Evolutionary conservation across 1,139 yeast species (phyloP).

Genomic region (Sugiyamaella neomexicana): DNA sequence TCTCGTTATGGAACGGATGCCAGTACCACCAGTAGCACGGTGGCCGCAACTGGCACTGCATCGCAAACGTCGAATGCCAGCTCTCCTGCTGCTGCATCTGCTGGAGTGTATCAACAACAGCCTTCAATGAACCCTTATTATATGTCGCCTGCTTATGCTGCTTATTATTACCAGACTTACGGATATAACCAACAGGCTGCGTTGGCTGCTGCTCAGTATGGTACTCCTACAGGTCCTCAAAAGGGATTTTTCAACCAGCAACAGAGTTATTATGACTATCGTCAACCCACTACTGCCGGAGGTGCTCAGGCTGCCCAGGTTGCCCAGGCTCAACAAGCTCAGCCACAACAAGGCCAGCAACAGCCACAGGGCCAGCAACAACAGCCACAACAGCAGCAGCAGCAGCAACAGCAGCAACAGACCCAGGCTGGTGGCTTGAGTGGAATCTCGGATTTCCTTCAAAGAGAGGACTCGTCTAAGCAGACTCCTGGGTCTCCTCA

Average conservation of each 20-base stretch:
- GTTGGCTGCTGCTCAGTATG: constrained; percentile 31
- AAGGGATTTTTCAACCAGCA: constrained; percentile 34
- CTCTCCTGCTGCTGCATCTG: constrained; percentile 30
- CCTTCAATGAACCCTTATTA: constrained; percentile 34
- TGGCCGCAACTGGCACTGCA: constrained; percentile 18
- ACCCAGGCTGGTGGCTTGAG: constrained; percentile 28
- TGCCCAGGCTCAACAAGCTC: not conserved
- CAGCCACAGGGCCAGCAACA: constrained; percentile 5
- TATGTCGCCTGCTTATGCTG: constrained; percentile 37
- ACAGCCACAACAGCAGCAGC: constrained; percentile 28
- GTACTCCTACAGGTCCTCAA: constrained; percentile 29
- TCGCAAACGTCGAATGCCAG: constrained; percentile 20
- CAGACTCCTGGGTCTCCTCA: constrained; percentile 33
- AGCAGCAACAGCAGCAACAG: constrained; percentile 28
- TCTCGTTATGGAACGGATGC: constrained; percentile 20
- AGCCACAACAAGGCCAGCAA: constrained; percentile 22
- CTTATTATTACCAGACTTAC: constrained; percentile 36
- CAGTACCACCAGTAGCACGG: constrained; percentile 8
- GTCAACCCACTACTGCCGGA: constrained; percentile 21
- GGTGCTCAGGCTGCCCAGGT: not conserved
- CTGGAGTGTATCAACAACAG: constrained; percentile 31
- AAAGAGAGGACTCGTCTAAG: constrained; percentile 35
- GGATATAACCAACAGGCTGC: constrained; percentile 35
- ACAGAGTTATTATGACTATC: constrained; percentile 33
- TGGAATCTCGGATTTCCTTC: constrained; percentile 40